Evolutionary conservation across 352 stramenopile species (phyloP), one percentile per base, ranked within the genome.

Genomic region (Phytophthora cryptogea): DNA sequence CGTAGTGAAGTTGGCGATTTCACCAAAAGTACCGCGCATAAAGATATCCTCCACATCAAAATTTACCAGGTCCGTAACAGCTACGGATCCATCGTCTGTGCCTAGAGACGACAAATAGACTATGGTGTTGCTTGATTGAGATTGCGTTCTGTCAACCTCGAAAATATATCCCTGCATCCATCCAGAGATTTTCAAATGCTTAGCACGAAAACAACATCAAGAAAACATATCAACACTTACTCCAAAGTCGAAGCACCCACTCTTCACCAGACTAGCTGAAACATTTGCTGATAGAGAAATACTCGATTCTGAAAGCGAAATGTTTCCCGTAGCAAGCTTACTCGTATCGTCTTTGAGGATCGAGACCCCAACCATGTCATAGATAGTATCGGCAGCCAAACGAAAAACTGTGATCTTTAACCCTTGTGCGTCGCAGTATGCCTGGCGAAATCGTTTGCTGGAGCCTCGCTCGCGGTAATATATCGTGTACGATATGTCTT

Each of bases 341-440:
- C 41, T 32, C 10, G 30, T 8, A 51, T 66, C 60, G 4, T 51
- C 48, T 0, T 59, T 39, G 36, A 68, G n/a, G 10, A 69, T 10
- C 0, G 80, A 74, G 2, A 81, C 43, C 8, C 55, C 80, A 5
- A 86, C 50, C 39, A 89, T 61, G n/a, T 88, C 74, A 57, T 88
- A 89, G 8, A 63, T 70, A 0, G 68, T 86, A 11, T 78, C 64
- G 1, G 75, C 74, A 1, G 37, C 42, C 10, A 89, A 50, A 7
- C 68, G 71, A 44, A 71, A 86, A n/a, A 86, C 28, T 10, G 63
- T 66, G 9, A 70, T 64, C 0, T 62, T 11, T 3, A 69, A 42
- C 27, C 37, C 49, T 0, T 70, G 42, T 0, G 59, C 39, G 11
- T 62, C 4, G 23, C 52, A 68, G 30, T 73, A 70, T 9, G 68